Evolutionary conservation across 192 early-diverging fungal species (phyloP), one percentile per base, ranked within the genome.

Genomic region (Backusella morwellensis): DNA sequence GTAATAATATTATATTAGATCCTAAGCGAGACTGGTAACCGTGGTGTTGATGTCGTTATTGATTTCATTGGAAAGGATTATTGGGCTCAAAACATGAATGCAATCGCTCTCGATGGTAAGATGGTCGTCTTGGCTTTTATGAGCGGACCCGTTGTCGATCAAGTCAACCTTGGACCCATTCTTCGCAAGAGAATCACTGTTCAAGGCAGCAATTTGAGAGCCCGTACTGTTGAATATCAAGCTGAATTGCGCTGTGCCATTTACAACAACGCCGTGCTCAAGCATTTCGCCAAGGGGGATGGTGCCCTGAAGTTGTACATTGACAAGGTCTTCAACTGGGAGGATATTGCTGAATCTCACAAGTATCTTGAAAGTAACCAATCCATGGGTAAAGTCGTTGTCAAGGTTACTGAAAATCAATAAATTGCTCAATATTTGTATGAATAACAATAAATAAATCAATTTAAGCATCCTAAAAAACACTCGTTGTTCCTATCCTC

Each of bases 81-180:
- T 80, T 86, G 81, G 75, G 35, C 11, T 44, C 72, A 85, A 74
- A 90, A 91, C 72, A 71, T 90, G 9, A 81, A 79, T 6, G 74
- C 78, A 12, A 77, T 95, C 56, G 93, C 90, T 19, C 21, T 81
- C 6, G 94, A 96, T 80, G 94, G 93, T 15, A 87, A 90, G 50
- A 91, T 95, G 90, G 89, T 91, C 35, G 85, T 95, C 73, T 87
- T 93, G 19, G 93, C 85, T 0, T 88, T 91, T 34, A 79, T 95
- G 83, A 87, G 90, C 52, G 91, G 90, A 74, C 44, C 80, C 23
- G 75, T 79, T 9, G 70, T 91, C 56, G 71, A 85, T n/a, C 73
- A 90, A 36, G 52, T 77, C 34, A 82, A 89, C 70, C 35, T 92
- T 47, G 83, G 44, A 2, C 83, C 82, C 15, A 71, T 94, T 42